Evolutionary conservation across 1,139 yeast genomes (phyloP).

Genomic region (Saccharomyces hybrid): DNA sequence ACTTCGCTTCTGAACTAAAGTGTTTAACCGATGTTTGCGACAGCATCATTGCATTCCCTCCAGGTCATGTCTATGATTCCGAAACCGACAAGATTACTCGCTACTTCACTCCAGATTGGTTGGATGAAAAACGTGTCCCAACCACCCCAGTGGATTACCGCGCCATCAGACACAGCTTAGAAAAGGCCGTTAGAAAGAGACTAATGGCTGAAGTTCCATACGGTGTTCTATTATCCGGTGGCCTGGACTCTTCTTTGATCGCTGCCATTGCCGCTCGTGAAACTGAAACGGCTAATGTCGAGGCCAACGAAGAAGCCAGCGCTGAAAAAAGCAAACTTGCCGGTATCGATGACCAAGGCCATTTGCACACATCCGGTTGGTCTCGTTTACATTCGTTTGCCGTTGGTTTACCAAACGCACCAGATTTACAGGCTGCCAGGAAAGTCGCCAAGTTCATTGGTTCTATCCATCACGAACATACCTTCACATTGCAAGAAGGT

Average conservation of each 20-base stretch:
- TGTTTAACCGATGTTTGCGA: slow-evolving; percentile 93
- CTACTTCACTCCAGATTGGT: slow-evolving; percentile 90
- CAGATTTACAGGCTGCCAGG: slow-evolving; percentile 92
- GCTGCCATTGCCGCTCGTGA: slow-evolving; percentile 97
- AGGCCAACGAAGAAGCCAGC: slow-evolving; percentile 37
- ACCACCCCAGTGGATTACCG: slow-evolving; percentile 63
- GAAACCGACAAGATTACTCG: slow-evolving; percentile 76
- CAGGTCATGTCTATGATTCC: slow-evolving; percentile 95
- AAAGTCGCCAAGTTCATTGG: slow-evolving; percentile 94
- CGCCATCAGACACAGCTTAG: slow-evolving; percentile 70
- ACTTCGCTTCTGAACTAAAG: slow-evolving; percentile 90
- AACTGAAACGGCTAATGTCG: slow-evolving; percentile 67
- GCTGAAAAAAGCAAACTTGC: slow-evolving; percentile 54
- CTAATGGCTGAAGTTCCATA: slow-evolving; percentile 98
- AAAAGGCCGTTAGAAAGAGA: slow-evolving; percentile 95
- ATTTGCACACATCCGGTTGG: slow-evolving; percentile 72
- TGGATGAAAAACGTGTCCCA: slow-evolving; percentile 75
- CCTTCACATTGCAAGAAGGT: slow-evolving; percentile 93
- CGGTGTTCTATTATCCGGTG: slow-evolving; percentile 95
- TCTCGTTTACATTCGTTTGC: slow-evolving; percentile 91
- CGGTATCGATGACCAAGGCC: slow-evolving; percentile 86
- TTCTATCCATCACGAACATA: slow-evolving; percentile 94
- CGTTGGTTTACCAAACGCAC: slow-evolving; percentile 94
- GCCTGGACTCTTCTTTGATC: slow-evolving; percentile 90
- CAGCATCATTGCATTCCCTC: slow-evolving; percentile 87